Evolutionary conservation across 805 yeast species (phyloP).

Genomic region (Lachancea lanzarotensis): DNA sequence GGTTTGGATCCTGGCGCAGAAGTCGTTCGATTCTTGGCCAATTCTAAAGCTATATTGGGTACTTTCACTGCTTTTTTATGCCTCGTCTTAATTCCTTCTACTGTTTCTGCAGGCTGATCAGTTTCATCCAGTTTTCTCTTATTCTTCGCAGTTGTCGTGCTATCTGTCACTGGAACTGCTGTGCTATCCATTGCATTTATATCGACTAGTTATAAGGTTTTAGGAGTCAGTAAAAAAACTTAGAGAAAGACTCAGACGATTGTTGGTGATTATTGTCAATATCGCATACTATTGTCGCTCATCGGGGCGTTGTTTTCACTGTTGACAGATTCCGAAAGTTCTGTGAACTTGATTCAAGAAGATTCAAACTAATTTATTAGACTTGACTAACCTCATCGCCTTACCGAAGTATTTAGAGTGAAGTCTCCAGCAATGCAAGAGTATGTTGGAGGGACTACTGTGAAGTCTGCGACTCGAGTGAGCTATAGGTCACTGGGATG

Average conservation of each 20-base stretch:
- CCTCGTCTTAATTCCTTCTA: constrained; percentile 1
- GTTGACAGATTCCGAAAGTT: background rate
- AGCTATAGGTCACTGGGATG: background rate
- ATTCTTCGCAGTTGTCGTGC: background rate
- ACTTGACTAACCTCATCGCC: background rate
- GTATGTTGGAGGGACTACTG: background rate
- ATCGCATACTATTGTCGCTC: constrained; percentile 1
- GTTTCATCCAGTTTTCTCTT: background rate
- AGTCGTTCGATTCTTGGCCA: constrained; percentile 29
- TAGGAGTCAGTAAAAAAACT: constrained; percentile 1
- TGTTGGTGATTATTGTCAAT: background rate
- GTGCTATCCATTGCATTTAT: background rate
- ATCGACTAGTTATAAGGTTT: background rate
- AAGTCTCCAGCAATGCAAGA: background rate
- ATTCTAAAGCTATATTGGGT: constrained; percentile 29
- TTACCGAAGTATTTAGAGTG: background rate
- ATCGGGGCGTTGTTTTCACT: background rate
- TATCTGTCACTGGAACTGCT: background rate
- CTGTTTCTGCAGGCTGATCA: background rate
- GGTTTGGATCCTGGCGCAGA: constrained; percentile 13
- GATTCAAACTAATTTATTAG: background rate
- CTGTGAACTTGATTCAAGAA: background rate
- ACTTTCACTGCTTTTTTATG: constrained; percentile 8
- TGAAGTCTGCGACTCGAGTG: background rate
- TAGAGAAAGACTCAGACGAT: too few relatives aligned